Percentiles rank a stretch among this genome's conserved stretches.
phyloP scores from a whole-genome alignment of 1,139 yeast genomes.

The Meyerozyma elateridarum region DNA sequence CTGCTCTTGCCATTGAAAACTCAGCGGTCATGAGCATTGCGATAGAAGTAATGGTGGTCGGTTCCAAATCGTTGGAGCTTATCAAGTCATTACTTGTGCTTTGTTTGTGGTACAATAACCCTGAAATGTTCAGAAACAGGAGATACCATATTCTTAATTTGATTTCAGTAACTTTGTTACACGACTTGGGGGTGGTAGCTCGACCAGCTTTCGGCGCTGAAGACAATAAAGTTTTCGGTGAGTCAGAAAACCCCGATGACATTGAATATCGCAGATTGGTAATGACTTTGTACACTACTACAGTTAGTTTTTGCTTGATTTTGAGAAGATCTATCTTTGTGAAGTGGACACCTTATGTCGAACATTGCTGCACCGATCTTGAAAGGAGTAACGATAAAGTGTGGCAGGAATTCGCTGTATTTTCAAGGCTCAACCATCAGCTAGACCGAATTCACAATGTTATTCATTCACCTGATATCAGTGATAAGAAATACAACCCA shows the following conservation, averaged over 20 bases:
- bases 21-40: constrained; percentile 55
- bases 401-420: constrained; percentile 44
- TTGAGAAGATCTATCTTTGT: constrained; percentile 49
- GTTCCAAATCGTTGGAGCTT: constrained; percentile 69
- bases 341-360: constrained; percentile 58
- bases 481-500: constrained; percentile 21
- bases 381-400: constrained; percentile 30
- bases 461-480: constrained; percentile 36
- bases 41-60: constrained; percentile 61
- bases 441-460: constrained; percentile 61
- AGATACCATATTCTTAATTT: constrained; percentile 68
- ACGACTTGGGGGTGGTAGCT: constrained; percentile 71
- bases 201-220: constrained; percentile 36
- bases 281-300: constrained; percentile 43
- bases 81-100: constrained; percentile 58
- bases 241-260: constrained; percentile 13
- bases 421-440: constrained; percentile 55
- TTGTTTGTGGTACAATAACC: constrained; percentile 77
- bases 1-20: constrained; percentile 45
- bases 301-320: constrained; percentile 51
- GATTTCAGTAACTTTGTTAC: constrained; percentile 64
- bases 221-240: constrained; percentile 32
- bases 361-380: constrained; percentile 52
- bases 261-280: constrained; percentile 42
- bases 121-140: constrained; percentile 76